phyloP scores from a whole-genome alignment of 805 yeast genomes.

The Metschnikowia cerradonensis region DNA sequence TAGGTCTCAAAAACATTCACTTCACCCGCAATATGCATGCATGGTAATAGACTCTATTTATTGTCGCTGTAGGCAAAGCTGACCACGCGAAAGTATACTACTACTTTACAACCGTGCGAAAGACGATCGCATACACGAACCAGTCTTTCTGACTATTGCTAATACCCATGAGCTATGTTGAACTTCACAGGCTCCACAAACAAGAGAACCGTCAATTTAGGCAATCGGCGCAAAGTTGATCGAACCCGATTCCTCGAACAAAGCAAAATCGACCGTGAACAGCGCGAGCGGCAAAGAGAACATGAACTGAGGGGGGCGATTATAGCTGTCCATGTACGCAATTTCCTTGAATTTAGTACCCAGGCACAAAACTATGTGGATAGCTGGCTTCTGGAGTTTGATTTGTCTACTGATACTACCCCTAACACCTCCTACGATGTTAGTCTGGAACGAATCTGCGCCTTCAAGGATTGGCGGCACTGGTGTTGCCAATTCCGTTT shows the following conservation, averaged over 20 bases:
- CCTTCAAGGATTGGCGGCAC: slow-evolving; percentile 1
- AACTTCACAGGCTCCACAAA: slow-evolving; percentile 69
- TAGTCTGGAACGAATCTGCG: not conserved
- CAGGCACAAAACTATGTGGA: slow-evolving; percentile 19
- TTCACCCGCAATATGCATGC: too few species aligned
- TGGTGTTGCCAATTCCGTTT: slow-evolving; percentile 23
- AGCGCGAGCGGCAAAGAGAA: slow-evolving; percentile 54
- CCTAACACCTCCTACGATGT: not conserved
- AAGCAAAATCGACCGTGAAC: slow-evolving; percentile 61
- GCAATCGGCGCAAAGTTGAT: slow-evolving; percentile 39
- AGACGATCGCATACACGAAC: not conserved
- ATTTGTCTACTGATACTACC: not conserved
- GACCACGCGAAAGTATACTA: not conserved
- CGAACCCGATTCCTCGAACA: slow-evolving; percentile 44
- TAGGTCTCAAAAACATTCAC: too few species aligned
- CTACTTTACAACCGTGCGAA: not conserved
- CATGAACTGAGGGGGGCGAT: slow-evolving; percentile 45
- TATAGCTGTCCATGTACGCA: slow-evolving; percentile 49
- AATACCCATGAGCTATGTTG: slow-evolving; percentile 24
- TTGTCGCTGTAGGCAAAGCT: not conserved
- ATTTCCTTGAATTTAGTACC: slow-evolving; percentile 29
- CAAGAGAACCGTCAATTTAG: slow-evolving; percentile 59
- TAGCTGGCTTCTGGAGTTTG: slow-evolving; percentile 16
- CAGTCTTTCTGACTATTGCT: not conserved
- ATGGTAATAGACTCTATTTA: not conserved